These are phyloP conservation scores for Lactarius akahatsu DNA, from an alignment of 768 basidiomycete species.

Conservation along the genomic window DNA sequence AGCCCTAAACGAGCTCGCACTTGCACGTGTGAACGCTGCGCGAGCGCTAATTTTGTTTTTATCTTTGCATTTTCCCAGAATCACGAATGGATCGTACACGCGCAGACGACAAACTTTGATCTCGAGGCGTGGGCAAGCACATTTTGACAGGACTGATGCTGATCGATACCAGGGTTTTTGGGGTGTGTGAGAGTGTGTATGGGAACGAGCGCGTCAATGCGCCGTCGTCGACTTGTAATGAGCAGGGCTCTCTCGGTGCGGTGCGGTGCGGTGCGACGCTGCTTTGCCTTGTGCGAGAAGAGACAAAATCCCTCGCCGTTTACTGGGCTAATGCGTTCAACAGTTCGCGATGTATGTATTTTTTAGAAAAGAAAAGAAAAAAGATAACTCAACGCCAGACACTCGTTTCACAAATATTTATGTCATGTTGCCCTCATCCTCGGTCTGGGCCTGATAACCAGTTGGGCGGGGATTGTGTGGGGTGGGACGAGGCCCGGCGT, in stretches of 20 bases:
- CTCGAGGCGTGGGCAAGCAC: constrained; percentile 80
- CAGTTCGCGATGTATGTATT: constrained; percentile 19
- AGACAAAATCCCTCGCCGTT: not conserved
- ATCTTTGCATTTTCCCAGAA: constrained; percentile 44
- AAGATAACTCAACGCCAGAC: not conserved
- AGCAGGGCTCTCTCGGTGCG: constrained; percentile 16
- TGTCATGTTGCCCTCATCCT: not conserved
- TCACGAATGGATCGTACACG: constrained; percentile 70
- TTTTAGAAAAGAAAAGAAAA: constrained; percentile 2
- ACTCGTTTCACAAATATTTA: constrained; percentile 7
- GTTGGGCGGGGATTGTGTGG: not conserved
- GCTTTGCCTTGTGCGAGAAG: not conserved
- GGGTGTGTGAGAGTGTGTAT: not conserved
- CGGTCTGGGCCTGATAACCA: not conserved
- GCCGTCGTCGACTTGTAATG: constrained; percentile 12
- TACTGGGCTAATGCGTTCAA: not conserved
- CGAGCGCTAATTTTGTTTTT: not conserved
- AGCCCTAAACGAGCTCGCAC: not conserved
- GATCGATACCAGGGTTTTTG: constrained; percentile 10
- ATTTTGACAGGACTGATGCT: constrained; percentile 42
- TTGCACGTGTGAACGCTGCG: not conserved
- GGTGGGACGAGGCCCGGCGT: not conserved
- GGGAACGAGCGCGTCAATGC: not conserved
- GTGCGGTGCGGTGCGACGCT: constrained; percentile 11
- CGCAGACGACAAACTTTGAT: constrained; percentile 61